Base-by-base conservation (phyloP, 169 alveolate genomes). In the Ichthyophthirius multifiliis region DNA sequence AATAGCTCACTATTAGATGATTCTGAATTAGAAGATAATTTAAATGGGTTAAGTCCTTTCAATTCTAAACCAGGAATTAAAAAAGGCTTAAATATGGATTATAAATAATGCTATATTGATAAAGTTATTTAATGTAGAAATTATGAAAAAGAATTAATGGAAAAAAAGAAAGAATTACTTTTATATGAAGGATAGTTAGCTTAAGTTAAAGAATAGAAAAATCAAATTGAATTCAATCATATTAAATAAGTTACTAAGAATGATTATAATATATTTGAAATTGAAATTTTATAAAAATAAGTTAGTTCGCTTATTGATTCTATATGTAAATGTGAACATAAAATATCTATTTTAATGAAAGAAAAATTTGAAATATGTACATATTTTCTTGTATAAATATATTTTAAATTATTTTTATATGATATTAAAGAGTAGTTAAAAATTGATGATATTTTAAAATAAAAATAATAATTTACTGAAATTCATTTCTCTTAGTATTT, bases 281-380 rank as follows among this genome's bases (percentile, higher is more conserved):
- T 67, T 39, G 77, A 67, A 18, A 67, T 67, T 39, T 67, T 67
- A 37, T 32, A 67, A n/a, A 67, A 67, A 20, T 18, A 67, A 67
- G 15, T 67, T 9, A 18, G 41, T 18, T 35, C 77, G 10, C 27
- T 67, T 4, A 62, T 67, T 41, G 43, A 67, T 18, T 18, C 15
- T 12, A 41, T 67, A 5, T 67, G 77, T 9, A 67, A 67, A 31
- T 5, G 18, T 12, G 77, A 67, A 37, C 20, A 67, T n/a, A n/a
- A 41, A n/a, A 34, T 67, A 1, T 47, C 62, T 0, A n/a, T 34
- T 6, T 37, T 67, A 20, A 18, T 67, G 48, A 67, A 67, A 39
- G 77, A 67, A 67, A 67, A 41, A 39, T 12, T 37, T 37, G 77
- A 67, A 67, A 35, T 67, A 37, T 34, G 77, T 67, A 67, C n/a